phyloP scores from a whole-genome alignment of 345 rosid genomes.

The Euclidium syriacum region DNA sequence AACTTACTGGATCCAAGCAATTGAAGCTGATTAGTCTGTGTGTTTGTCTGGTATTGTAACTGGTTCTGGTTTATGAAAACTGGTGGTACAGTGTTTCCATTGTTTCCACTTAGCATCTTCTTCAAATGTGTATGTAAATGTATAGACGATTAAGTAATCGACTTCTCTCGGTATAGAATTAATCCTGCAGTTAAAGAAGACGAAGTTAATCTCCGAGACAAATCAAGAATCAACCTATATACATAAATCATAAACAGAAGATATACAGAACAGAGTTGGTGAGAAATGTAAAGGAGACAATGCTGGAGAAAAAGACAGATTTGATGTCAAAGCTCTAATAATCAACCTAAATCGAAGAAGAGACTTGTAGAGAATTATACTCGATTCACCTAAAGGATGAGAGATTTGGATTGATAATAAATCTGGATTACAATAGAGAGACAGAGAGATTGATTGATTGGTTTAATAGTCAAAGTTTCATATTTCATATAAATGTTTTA shows the following conservation, averaged over 20 bases:
- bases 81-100: constrained; percentile 41
- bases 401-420: not conserved
- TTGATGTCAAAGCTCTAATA: not conserved
- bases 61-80: constrained; percentile 45
- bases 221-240: not conserved
- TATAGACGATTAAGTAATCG: not conserved
- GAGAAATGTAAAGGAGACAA: constrained; percentile 12
- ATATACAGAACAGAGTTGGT: constrained; percentile 3
- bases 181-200: constrained; percentile 16
- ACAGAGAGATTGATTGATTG: not conserved
- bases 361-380: not conserved
- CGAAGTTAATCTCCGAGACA: not conserved
- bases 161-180: not conserved
- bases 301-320: constrained; percentile 7
- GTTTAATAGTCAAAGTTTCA: constrained; percentile 7
- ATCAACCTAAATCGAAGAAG: not conserved
- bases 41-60: constrained; percentile 46
- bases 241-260: not conserved
- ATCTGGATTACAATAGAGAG: not conserved
- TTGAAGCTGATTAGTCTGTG: constrained; percentile 52
- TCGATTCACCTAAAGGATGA: not conserved
- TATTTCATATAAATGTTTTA: not conserved
- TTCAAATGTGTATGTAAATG: not conserved
- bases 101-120: constrained; percentile 69
- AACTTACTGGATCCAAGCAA: constrained; percentile 50